phyloP scores from a whole-genome alignment of 768 basidiomycete genomes.

The Coprinopsis strossmayeri region DNA sequence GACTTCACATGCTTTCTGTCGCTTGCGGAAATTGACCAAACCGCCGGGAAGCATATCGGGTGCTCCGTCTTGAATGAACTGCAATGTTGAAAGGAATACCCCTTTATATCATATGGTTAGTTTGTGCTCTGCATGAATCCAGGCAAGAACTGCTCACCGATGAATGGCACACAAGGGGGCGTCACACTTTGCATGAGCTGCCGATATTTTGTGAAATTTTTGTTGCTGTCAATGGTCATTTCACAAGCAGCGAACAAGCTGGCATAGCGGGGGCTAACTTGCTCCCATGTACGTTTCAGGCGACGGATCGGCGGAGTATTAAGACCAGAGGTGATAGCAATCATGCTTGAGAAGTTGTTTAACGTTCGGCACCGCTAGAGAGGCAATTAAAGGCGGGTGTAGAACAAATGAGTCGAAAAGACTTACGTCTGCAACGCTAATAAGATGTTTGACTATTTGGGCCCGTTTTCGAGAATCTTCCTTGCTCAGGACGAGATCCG shows the following conservation, averaged over 20 bases:
- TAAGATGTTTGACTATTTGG: constrained; percentile 79
- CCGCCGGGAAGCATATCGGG: constrained; percentile 73
- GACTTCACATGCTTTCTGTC: constrained; percentile 92
- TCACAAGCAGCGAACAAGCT: constrained; percentile 74
- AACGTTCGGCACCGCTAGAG: constrained; percentile 79
- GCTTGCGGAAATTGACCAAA: constrained; percentile 93
- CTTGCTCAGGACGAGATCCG: constrained; percentile 70
- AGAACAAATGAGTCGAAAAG: background rate
- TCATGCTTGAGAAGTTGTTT: constrained; percentile 97
- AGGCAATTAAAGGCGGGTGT: constrained; percentile 3
- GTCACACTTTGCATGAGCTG: constrained; percentile 74
- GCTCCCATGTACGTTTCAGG: constrained; percentile 91
- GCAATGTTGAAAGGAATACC: constrained; percentile 90
- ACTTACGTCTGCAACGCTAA: constrained; percentile 85
- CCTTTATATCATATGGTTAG: constrained; percentile 40
- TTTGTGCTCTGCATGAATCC: background rate
- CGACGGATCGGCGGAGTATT: constrained; percentile 92
- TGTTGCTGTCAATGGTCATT: constrained; percentile 85
- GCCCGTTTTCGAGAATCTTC: constrained; percentile 85
- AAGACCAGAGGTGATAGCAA: constrained; percentile 89
- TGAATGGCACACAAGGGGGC: constrained; percentile 95
- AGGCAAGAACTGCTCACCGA: constrained; percentile 49
- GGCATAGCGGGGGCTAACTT: constrained; percentile 70
- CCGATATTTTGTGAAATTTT: constrained; percentile 92
- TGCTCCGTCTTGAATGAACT: constrained; percentile 98